Base-by-base conservation (phyloP, 306 rosid species). In the Cyclanthera cordifolia region DNA sequence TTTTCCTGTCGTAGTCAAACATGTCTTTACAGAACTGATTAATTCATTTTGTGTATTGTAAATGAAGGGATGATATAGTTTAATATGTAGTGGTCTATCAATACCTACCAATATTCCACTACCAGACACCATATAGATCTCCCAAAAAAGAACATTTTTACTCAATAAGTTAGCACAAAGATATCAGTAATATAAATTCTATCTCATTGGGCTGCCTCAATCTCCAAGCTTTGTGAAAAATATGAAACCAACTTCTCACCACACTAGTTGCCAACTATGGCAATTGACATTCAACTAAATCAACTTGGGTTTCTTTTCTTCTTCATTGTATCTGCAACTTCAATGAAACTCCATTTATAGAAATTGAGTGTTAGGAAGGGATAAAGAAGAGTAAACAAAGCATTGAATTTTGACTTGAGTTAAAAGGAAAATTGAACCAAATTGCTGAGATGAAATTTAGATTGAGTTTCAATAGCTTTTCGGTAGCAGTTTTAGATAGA, bases 61-160 rank as follows among this genome's bases (percentile, higher is more conserved):
- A 15, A 70, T 28, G 8, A 53, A 45, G 43, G 39, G 41, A 53
- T 8, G 13, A 25, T 55, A 56, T 55, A 27, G 48, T 57, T 71
- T 68, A 54, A 70, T 65, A 39, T 54, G 57, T 54, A 54, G 66
- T 54, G 74, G 43, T 34, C 53, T 17, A 50, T n/a, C 53, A 3
- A 7, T 50, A 37, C 10, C 25, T 52, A 20, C 28, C 21, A 14
- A 17, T 34, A 56, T 15, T 41, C 41, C 41, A 7, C 41, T 25
- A 27, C 63, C 8, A 28, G 39, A 55, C 63, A 25, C 63, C 8
- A 55, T 39, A 55, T 57, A 57, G 66, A 59, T 58, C 66, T 58
- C 15, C 24, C 5, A 57, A 3, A 30, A n/a, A 27, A 28, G 4
- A 30, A 7, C 1, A 6, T 2, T 25, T 52, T 20, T 47, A 14